phyloP scores from a whole-genome alignment of 177 flowering plant species.

The Vitis hybrid region DNA sequence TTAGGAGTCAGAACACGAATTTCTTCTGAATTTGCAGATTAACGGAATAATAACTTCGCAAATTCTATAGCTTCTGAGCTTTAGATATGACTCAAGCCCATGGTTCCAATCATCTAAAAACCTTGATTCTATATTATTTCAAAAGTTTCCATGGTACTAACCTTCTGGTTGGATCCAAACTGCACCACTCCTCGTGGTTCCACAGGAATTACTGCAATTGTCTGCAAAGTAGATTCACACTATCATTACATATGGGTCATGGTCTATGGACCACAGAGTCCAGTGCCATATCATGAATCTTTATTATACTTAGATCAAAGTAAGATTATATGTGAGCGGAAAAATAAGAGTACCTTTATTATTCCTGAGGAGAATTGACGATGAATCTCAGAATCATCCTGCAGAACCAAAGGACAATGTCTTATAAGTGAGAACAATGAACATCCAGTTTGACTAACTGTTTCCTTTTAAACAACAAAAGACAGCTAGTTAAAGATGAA shows the following conservation, averaged over 20 bases:
- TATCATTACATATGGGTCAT: slow-evolving; percentile 8
- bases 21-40: too few relatives aligned
- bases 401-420: slow-evolving; percentile 15
- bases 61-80: too few relatives aligned
- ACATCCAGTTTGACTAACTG: neutral
- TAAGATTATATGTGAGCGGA: neutral
- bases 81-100: too few relatives aligned
- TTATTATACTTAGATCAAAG: neutral
- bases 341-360: slow-evolving; percentile 54
- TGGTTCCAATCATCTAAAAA: too few relatives aligned
- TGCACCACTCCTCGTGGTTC: slow-evolving; percentile 65
- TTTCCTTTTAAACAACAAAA: neutral
- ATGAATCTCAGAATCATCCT: slow-evolving; percentile 50
- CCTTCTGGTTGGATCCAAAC: slow-evolving; percentile 86
- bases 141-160: slow-evolving; percentile 19
- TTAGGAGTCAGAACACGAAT: too few relatives aligned
- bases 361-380: slow-evolving; percentile 62
- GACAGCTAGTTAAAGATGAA: neutral
- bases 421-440: slow-evolving; percentile 1
- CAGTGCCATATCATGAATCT: neutral
- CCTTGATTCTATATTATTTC: too few relatives aligned
- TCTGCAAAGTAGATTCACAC: slow-evolving; percentile 51
- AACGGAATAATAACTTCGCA: too few relatives aligned
- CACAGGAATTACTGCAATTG: slow-evolving; percentile 64
- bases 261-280: slow-evolving; percentile 5